Evolutionary conservation across 2,329 filamentous ascomycete genomes (phyloP).

Genomic region (Trichoderma endophyticum): DNA sequence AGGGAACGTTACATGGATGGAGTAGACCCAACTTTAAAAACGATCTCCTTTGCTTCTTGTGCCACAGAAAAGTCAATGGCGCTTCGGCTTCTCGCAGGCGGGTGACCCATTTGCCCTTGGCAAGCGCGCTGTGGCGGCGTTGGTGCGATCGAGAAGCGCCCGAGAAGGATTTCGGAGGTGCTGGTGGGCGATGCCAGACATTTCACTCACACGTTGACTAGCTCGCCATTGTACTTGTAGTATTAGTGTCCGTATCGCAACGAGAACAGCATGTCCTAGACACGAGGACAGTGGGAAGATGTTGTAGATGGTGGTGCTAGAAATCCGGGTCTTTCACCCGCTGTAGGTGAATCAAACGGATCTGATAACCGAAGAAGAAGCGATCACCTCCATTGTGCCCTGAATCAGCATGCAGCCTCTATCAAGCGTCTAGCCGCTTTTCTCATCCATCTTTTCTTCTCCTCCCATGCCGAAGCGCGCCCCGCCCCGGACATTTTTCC

Average conservation of each 20-base stretch:
- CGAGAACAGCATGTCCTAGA: background rate
- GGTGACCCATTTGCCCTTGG: slow-evolving; percentile 11
- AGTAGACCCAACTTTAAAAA: slow-evolving; percentile 2
- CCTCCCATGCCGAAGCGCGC: slow-evolving; percentile 5
- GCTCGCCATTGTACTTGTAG: background rate
- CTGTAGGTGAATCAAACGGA: background rate
- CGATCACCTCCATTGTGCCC: background rate
- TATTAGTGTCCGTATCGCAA: background rate
- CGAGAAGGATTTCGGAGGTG: background rate
- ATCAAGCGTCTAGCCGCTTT: background rate
- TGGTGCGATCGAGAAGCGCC: slow-evolving; percentile 10
- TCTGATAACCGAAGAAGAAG: slow-evolving; percentile 6
- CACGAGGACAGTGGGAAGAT: background rate
- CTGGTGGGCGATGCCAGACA: background rate
- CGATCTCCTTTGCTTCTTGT: background rate
- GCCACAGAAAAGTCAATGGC: background rate
- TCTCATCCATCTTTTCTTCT: background rate
- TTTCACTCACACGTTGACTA: background rate
- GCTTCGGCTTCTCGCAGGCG: slow-evolving; percentile 15
- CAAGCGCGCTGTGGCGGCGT: slow-evolving; percentile 1
- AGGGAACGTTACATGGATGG: slow-evolving; percentile 19
- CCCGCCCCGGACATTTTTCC: slow-evolving; percentile 16
- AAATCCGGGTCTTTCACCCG: background rate
- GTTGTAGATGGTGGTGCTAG: background rate
- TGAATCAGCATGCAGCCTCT: background rate